Evolutionary conservation across 805 yeast genomes (phyloP), one percentile per base, ranked within the genome.

Genomic region (Middelhovenomyces tepae): DNA sequence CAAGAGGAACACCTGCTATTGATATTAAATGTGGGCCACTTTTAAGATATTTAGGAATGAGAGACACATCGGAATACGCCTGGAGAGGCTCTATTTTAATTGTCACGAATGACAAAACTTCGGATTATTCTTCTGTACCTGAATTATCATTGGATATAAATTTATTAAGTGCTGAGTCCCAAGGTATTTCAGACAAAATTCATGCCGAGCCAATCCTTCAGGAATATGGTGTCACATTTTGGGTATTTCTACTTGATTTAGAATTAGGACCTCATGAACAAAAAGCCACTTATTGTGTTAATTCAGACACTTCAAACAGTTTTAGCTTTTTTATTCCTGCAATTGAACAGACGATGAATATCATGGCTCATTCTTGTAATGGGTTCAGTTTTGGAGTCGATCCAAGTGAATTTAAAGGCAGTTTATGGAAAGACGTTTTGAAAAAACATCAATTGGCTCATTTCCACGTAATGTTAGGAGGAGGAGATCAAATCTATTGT

Each of bases 391-490:
- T 82, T 31, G 69, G 69, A 3, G 78, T 83, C 1, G 80, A 78
- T 35, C 76, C 95, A 1, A 48, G 61, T 0, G 55, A 56, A 4
- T 91, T 75, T 59, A 73, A 75, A 38, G 83, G 87, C 6, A 77
- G 83, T 2, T 57, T 91, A 42, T 89, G 97, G 97, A 66, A 62
- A 24, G 96, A 91, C 51, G 93, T 89, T 3, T 47, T 87, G 45
- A 72, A 73, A 39, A 95, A 89, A 50, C 54, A 62, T 11, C 46
- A 55, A 5, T 62, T 66, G 24, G 72, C 71, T 24, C 71, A 67
- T 26, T 84, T 84, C 57, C 95, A 89, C 54, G 96, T 85, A 4
- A 87, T 89, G 94, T 63, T 91, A 18, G 97, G 97, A 18, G 97
- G 97, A 33, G 98, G 98, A 20, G 98, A 89, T 58, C 98, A 89